Conservation (phyloP, 257 asterid genomes). For the Jasminum sambac region DNA sequence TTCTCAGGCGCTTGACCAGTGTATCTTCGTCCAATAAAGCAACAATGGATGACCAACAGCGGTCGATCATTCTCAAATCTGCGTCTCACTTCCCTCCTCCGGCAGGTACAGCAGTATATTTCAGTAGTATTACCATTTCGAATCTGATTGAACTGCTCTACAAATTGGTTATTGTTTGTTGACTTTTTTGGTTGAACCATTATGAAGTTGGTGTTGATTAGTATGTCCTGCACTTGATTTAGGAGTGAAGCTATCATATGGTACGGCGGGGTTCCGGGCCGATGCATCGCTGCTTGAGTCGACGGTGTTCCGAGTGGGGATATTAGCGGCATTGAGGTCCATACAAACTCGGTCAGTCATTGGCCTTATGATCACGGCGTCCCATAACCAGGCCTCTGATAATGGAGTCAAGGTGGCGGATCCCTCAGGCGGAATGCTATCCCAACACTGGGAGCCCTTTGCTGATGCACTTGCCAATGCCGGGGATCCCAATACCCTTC, state of each 20-base stretch:
- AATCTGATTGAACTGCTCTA: background rate
- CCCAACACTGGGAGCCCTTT: conserved; percentile 94
- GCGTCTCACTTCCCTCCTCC: conserved; percentile 58
- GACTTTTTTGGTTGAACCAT: background rate
- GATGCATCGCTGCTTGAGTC: conserved; percentile 71
- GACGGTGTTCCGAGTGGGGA: conserved; percentile 77
- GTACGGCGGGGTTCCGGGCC: conserved; percentile 92
- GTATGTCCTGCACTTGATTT: background rate
- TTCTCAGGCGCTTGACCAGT: too few species aligned
- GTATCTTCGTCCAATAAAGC: background rate
- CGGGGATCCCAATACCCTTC: conserved; percentile 54
- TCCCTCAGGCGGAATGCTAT: conserved; percentile 90
- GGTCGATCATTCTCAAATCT: conserved; percentile 43
- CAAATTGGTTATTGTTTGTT: too few species aligned
- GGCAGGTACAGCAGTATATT: conserved; percentile 36
- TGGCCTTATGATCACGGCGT: conserved; percentile 94
- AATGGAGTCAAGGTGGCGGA: conserved; percentile 92
- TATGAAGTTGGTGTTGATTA: background rate
- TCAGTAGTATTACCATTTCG: background rate
- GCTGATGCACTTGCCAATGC: conserved; percentile 80
- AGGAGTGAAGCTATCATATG: conserved; percentile 76
- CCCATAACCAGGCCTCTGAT: conserved; percentile 75
- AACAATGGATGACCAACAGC: conserved; percentile 54
- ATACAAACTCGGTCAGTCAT: conserved; percentile 59
- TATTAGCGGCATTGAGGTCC: conserved; percentile 85